Percentiles rank a stretch among this genome's conserved stretches.
Conservation (phyloP, 169 alveolate species). For the Toxoplasma gondii region DNA sequence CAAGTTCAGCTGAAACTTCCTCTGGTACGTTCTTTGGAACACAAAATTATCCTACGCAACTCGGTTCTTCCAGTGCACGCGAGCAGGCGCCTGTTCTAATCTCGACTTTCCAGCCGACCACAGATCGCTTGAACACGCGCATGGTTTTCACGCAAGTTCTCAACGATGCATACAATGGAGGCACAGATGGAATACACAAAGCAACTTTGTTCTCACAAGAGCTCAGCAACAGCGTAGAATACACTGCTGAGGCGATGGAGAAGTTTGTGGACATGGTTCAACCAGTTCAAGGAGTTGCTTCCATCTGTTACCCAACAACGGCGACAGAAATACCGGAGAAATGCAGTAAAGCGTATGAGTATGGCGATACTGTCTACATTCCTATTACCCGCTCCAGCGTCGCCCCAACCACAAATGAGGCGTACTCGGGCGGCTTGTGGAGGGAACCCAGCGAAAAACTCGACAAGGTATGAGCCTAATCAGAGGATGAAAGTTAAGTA, state of each 20-base stretch:
- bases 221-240: slow-evolving; percentile 26
- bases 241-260: slow-evolving; percentile 37
- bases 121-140: slow-evolving; percentile 18
- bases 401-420: slow-evolving; percentile 16
- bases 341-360: slow-evolving; percentile 41
- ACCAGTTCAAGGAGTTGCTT: slow-evolving; percentile 12
- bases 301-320: slow-evolving; percentile 38
- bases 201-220: slow-evolving; percentile 32
- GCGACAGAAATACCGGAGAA: slow-evolving; percentile 27
- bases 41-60: not conserved
- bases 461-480: not conserved
- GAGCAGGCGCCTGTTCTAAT: slow-evolving; percentile 10
- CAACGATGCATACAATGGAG: slow-evolving; percentile 34
- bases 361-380: slow-evolving; percentile 19
- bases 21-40: not conserved
- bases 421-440: slow-evolving; percentile 19
- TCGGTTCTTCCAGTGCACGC: not conserved
- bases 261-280: slow-evolving; percentile 26
- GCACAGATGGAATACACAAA: slow-evolving; percentile 25
- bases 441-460: slow-evolving; percentile 26
- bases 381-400: slow-evolving; percentile 13
- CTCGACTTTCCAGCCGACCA: slow-evolving; percentile 29
- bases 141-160: slow-evolving; percentile 36
- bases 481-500: not conserved
- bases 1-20: not conserved